Percentiles rank a stretch among this genome's conserved stretches.
phyloP scores from a whole-genome alignment of 1,139 yeast species.

The Magnusiomyces starmeri region DNA sequence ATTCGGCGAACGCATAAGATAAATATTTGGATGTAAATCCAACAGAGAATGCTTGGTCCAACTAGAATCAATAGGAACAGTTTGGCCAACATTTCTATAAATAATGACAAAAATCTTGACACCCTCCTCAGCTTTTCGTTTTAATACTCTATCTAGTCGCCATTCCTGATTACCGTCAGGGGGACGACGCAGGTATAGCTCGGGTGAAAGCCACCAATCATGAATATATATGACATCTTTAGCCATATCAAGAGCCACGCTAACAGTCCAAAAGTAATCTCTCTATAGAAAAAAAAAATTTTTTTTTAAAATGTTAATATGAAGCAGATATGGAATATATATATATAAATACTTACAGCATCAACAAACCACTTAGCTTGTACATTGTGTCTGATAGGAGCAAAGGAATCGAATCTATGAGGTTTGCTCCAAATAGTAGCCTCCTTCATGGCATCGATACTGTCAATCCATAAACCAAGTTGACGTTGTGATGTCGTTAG shows the following conservation, averaged over 20 bases:
- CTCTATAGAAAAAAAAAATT: constrained; percentile 36
- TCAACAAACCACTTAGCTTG: constrained; percentile 97
- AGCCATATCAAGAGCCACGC: constrained; percentile 89
- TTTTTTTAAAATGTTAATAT: neutral
- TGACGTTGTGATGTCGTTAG: constrained; percentile 68
- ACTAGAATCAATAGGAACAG: constrained; percentile 87
- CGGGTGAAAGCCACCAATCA: constrained; percentile 99
- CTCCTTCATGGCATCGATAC: constrained; percentile 62
- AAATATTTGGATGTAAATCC: constrained; percentile 78
- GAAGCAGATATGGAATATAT: neutral
- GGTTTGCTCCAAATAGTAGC: constrained; percentile 62
- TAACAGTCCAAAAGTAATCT: constrained; percentile 94
- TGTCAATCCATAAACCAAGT: constrained; percentile 67
- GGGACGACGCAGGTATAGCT: constrained; percentile 84
- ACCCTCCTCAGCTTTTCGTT: constrained; percentile 88
- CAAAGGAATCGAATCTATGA: constrained; percentile 82
- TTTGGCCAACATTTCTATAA: constrained; percentile 91
- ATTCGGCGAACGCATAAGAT: constrained; percentile 89
- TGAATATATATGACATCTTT: constrained; percentile 89
- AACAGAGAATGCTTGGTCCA: constrained; percentile 92
- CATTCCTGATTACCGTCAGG: constrained; percentile 93
- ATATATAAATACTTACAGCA: constrained; percentile 37
- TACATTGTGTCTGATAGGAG: constrained; percentile 79
- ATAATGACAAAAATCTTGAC: constrained; percentile 88
- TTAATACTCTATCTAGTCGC: constrained; percentile 81